Evolutionary conservation across 2,329 filamentous ascomycete genomes (phyloP).

Genomic region (Didymella pinodella): DNA sequence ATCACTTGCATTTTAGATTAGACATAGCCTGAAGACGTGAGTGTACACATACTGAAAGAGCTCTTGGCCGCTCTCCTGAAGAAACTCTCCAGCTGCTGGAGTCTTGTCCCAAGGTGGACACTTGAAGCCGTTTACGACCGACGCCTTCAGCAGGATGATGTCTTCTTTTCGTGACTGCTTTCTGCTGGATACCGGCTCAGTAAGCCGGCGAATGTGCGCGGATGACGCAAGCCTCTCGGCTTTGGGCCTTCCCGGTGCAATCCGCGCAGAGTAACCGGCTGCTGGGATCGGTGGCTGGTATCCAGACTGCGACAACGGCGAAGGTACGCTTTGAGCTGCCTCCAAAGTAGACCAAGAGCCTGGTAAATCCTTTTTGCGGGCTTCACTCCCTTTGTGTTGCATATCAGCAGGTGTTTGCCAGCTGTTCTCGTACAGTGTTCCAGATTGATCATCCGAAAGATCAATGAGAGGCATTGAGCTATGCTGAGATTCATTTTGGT

Average conservation of each 20-base stretch:
- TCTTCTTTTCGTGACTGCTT: constrained; percentile 74
- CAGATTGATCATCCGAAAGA: constrained; percentile 11
- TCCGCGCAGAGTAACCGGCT: not conserved
- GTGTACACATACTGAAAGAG: constrained; percentile 63
- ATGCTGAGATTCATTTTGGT: not conserved
- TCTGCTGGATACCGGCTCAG: constrained; percentile 63
- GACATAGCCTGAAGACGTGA: constrained; percentile 12
- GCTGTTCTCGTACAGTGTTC: not conserved
- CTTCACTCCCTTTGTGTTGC: constrained; percentile 20
- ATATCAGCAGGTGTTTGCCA: constrained; percentile 24
- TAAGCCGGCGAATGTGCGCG: constrained; percentile 47
- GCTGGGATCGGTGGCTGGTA: not conserved
- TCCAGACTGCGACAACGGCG: not conserved
- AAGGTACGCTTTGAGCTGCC: not conserved
- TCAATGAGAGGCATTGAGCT: constrained; percentile 18
- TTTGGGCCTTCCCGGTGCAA: constrained; percentile 7
- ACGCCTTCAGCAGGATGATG: constrained; percentile 77
- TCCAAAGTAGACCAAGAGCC: not conserved
- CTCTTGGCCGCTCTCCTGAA: constrained; percentile 56
- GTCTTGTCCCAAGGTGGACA: constrained; percentile 83
- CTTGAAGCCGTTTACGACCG: constrained; percentile 79
- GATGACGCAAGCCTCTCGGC: constrained; percentile 19
- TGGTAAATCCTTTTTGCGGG: not conserved
- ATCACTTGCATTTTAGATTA: constrained; percentile 60
- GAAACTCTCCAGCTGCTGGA: constrained; percentile 71